phyloP scores from a whole-genome alignment of 2,329 filamentous ascomycete species.

The Thielaviopsis populi region DNA sequence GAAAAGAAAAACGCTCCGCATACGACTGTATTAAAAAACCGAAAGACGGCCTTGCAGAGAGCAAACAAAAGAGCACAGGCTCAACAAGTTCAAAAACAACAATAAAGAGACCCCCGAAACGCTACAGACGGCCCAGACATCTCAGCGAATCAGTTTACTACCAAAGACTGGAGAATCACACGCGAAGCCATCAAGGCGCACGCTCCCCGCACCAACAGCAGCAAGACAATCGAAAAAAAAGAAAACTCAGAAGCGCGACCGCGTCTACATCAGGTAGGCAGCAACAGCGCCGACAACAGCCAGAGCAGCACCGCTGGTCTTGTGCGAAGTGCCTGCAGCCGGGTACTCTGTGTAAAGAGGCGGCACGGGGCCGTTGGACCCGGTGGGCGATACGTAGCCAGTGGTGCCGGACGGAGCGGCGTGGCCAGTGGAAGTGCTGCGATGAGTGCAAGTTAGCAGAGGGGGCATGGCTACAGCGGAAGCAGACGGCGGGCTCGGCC shows the following conservation, averaged over 20 bases:
- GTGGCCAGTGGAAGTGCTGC: slow-evolving; percentile 7
- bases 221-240: background rate
- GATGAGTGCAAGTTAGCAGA: background rate
- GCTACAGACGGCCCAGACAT: background rate
- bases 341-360: slow-evolving; percentile 17
- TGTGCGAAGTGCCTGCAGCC: slow-evolving; percentile 11
- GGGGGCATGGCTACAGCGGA: background rate
- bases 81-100: background rate
- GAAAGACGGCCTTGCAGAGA: background rate
- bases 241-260: background rate
- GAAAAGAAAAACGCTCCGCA: background rate
- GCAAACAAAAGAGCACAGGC: background rate
- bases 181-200: background rate
- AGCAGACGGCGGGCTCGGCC: too few species aligned
- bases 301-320: slow-evolving; percentile 14
- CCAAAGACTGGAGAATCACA: background rate
- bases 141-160: background rate
- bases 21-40: background rate
- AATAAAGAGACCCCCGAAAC: background rate
- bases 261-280: slow-evolving; percentile 14
- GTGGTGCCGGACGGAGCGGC: background rate
- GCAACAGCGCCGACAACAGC: slow-evolving; percentile 13
- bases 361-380: background rate
- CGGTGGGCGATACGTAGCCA: background rate
- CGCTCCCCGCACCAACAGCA: background rate